Base-by-base conservation (phyloP, 495 filamentous ascomycete species). In the Xylaria venustula region DNA sequence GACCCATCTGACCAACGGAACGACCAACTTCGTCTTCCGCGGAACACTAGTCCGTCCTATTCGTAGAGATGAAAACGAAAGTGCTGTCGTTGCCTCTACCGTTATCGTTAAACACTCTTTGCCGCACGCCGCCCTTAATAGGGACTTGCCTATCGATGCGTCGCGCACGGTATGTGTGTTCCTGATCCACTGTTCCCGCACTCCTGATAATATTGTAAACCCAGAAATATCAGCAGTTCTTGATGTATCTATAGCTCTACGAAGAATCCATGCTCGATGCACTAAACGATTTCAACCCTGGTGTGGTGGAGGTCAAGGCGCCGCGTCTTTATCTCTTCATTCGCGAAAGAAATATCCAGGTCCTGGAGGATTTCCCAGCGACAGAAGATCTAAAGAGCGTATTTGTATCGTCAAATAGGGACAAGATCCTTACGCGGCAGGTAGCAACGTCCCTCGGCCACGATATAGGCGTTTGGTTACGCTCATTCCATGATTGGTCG, bases 21-120 rank as follows among this genome's bases (percentile, higher is more conserved):
- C 74, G 14, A 76, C 77, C 54, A 82, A 83, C 61, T 83, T 79
- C 49, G 74, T 82, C 14, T 83, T 79, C 57, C 73, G 77, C n/a
- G 81, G 79, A 2, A 58, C 45, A 42, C 66, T 76, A 7, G 25
- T 61, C 1, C 64, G 58, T 7, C 68, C 51, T 19, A 44, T 48
- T 34, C 32, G 17, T 20, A 23, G 36, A 26, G n/a, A 44, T 14
- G 37, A 6, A 4, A 55, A 22, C 0, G 52, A 26, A 14, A 44
- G 19, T 7, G 23, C 14, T 3, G 20, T 15, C 1, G 15, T 30
- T 6, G 32, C 32, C 1, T 22, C 30, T 6, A 55, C 52, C 20
- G n/a, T 82, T 20, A 68, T 82, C n/a, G 69, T 83, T 30, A 83
- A 82, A 58, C 77, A 83, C 65, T 70, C 76, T 2, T 70, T 76